phyloP scores from a whole-genome alignment of 192 early-diverging fungal genomes.

The Linderina pennispora region DNA sequence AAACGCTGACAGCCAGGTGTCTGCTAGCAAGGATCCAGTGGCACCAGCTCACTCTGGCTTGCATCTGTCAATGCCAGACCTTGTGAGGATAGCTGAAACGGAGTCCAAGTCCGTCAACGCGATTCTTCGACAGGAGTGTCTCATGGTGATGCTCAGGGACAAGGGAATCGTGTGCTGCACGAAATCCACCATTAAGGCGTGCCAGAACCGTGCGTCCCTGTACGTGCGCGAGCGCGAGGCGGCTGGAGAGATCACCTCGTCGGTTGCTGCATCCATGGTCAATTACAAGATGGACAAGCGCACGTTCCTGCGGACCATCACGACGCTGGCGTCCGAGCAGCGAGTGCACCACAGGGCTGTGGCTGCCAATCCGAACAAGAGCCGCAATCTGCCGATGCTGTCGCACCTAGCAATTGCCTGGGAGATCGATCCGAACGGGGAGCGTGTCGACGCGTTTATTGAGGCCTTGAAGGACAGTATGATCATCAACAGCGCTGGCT shows the following conservation, averaged over 20 bases:
- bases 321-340: constrained; percentile 6
- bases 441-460: constrained; percentile 16
- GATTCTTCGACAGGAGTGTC: constrained; percentile 21
- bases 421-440: constrained; percentile 10
- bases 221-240: constrained; percentile 5
- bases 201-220: background rate
- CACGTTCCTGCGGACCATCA: constrained; percentile 16
- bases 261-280: constrained; percentile 1
- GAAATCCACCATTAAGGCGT: background rate
- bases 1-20: too few species aligned
- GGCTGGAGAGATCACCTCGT: constrained; percentile 1
- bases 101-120: constrained; percentile 5
- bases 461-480: constrained; percentile 13
- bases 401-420: constrained; percentile 10
- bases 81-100: constrained; percentile 10
- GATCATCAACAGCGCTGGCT: background rate
- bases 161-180: constrained; percentile 10
- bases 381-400: background rate
- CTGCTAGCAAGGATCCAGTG: too few species aligned
- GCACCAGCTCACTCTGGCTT: too few species aligned
- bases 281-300: constrained; percentile 22
- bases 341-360: constrained; percentile 7
- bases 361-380: background rate
- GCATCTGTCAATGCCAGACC: background rate
- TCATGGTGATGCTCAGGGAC: constrained; percentile 14